Conservation (phyloP, 208 protist genomes). For the Phytomonas sp. region DNA sequence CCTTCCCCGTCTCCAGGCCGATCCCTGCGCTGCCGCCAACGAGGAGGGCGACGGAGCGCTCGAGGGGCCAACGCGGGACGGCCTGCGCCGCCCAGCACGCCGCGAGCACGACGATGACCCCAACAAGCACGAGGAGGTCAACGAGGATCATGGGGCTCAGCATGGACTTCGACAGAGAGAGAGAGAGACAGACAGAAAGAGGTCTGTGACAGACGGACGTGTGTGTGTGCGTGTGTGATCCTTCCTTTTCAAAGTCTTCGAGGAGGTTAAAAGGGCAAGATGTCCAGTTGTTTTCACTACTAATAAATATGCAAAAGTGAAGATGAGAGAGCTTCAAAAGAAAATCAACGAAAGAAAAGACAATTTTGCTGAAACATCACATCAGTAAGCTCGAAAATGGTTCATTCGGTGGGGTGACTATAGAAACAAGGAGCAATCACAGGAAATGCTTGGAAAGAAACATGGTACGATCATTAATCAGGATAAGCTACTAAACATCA, state of each 20-base stretch:
- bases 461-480: not conserved
- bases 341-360: not conserved
- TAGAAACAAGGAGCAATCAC: conserved; percentile 5
- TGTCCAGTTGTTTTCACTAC: not conserved
- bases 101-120: conserved; percentile 12
- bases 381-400: not conserved
- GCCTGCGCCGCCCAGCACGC: conserved; percentile 45
- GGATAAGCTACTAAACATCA: not conserved
- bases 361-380: not conserved
- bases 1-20: conserved; percentile 60
- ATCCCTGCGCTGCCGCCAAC: conserved; percentile 85
- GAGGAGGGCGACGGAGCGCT: conserved; percentile 55
- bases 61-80: conserved; percentile 43
- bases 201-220: not conserved
- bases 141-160: not conserved
- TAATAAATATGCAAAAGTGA: not conserved
- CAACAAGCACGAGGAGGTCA: conserved; percentile 19
- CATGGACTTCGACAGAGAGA: not conserved
- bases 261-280: not conserved
- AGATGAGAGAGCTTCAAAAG: not conserved
- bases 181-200: not conserved
- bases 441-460: not conserved
- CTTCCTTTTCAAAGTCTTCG: not conserved
- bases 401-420: not conserved
- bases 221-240: not conserved